Evolutionary conservation across 108 stramenopile species (phyloP), one percentile per base, ranked within the genome.

Genomic region (Aurantiochytrium sp.): DNA sequence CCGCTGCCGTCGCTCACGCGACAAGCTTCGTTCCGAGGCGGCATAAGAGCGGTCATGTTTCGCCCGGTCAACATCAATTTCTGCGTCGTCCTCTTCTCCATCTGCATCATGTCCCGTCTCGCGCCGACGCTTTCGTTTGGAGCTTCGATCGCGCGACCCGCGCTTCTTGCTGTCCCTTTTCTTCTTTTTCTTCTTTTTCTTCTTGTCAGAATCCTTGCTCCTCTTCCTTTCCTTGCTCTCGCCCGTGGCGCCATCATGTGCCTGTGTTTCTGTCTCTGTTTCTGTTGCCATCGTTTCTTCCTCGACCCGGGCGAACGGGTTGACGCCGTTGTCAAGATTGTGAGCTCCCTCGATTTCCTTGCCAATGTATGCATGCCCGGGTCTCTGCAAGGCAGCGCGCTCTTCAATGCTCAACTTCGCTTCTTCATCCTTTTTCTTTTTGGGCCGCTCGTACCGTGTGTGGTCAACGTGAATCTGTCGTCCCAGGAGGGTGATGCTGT

Each of bases 401-500:
- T 69, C 64, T 18, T 69, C 64, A 8, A 69, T 6, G 8, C 19
- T n/a, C 19, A 69, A n/a, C 64, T 69, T 69, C 0, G 49, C 90
- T 89, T 91, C 87, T 12, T 71, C 92, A n/a, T 96, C 94, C 59
- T 97, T 97, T 88, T 94, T 95, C 89, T 97, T 96, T 58, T 90
- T 90, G 59, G 98, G 69, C 88, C 98, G 95, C 58, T 97, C 97
- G 14, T 97, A 98, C 89, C 98, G 92, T 44, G 96, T 96, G 91
- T 99, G 99, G 94, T 99, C 99, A 44, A 97, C 96, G 35, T 98
- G 92, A 51, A 99, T 59, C 18, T 95, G 95, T 73, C 98, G 90
- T 21, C 96, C 97, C 89, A 97, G 90, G 23, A 98, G 71, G 43
- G 89, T 49, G 18, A 59, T 90, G 49, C 98, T 98, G 60, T 94